These are phyloP conservation scores for Salix brachista DNA, from an alignment of 345 rosid genomes.

Conservation along the genomic window DNA sequence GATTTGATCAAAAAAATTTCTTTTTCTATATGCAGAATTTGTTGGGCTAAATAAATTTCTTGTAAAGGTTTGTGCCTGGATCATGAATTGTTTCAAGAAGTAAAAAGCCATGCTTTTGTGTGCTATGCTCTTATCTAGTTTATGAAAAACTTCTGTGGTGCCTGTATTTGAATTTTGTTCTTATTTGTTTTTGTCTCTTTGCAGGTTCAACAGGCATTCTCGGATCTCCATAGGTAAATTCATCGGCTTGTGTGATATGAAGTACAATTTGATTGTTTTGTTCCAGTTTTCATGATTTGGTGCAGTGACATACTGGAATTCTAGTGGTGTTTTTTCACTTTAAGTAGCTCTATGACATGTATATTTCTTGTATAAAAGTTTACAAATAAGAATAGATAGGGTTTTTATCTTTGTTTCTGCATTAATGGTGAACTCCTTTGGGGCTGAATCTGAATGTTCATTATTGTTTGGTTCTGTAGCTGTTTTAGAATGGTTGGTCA, in stretches of 20 bases:
- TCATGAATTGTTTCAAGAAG: background rate
- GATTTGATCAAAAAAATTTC: background rate
- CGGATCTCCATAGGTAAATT: constrained; percentile 57
- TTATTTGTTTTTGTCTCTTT: background rate
- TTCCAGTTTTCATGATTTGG: background rate
- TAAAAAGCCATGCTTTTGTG: background rate
- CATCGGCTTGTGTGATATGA: background rate
- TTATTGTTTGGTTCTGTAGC: background rate
- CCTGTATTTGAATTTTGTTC: background rate
- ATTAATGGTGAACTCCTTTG: background rate
- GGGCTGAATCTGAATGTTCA: background rate
- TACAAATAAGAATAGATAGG: background rate
- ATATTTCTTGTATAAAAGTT: background rate
- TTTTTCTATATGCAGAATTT: constrained; percentile 40
- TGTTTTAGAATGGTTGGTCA: background rate
- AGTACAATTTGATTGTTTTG: background rate
- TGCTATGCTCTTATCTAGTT: background rate
- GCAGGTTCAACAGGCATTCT: constrained; percentile 63
- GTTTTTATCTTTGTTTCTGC: background rate
- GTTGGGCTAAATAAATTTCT: constrained; percentile 65
- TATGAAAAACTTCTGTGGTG: background rate
- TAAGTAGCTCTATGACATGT: background rate
- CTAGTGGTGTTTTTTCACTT: background rate
- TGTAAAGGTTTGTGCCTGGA: constrained; percentile 44
- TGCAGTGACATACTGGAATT: background rate